phyloP scores from a whole-genome alignment of 352 stramenopile species.

The Sclerospora graminicola region DNA sequence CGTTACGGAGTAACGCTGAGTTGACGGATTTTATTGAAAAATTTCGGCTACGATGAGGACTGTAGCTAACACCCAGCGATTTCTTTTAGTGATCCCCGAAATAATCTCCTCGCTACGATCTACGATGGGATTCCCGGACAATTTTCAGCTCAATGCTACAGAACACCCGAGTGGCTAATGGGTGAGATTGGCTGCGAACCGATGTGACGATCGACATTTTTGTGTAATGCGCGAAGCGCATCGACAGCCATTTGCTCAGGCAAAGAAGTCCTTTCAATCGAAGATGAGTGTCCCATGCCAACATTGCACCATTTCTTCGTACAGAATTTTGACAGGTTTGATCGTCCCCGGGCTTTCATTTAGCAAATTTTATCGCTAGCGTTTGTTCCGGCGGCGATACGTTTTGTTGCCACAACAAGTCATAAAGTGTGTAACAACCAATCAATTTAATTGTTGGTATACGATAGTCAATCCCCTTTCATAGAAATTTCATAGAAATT shows the following conservation, averaged over 20 bases:
- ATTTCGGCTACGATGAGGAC: constrained; percentile 26
- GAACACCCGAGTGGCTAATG: constrained; percentile 69
- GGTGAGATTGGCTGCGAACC: constrained; percentile 63
- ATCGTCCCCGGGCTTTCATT: constrained; percentile 67
- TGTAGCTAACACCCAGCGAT: constrained; percentile 30
- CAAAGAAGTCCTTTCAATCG: constrained; percentile 25
- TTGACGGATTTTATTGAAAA: constrained; percentile 35
- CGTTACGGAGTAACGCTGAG: constrained; percentile 41
- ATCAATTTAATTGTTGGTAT: too few relatives aligned
- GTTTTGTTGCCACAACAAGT: too few relatives aligned
- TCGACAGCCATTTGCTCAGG: constrained; percentile 43
- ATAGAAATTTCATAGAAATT: too few relatives aligned
- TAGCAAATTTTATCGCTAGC: constrained; percentile 58
- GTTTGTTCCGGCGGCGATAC: too few relatives aligned
- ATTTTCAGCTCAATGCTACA: too few relatives aligned
- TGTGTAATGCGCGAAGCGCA: constrained; percentile 62
- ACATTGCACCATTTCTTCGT: constrained; percentile 63
- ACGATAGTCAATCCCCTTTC: too few relatives aligned
- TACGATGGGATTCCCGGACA: constrained; percentile 41
- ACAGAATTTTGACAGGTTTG: constrained; percentile 72
- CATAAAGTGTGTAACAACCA: too few relatives aligned
- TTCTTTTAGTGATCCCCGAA: constrained; percentile 72
- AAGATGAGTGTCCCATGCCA: constrained; percentile 47
- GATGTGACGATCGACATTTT: constrained; percentile 78
- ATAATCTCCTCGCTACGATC: constrained; percentile 61